Conservation (phyloP, 2,329 filamentous ascomycete genomes). For the Gaeumannomyces sp. region DNA sequence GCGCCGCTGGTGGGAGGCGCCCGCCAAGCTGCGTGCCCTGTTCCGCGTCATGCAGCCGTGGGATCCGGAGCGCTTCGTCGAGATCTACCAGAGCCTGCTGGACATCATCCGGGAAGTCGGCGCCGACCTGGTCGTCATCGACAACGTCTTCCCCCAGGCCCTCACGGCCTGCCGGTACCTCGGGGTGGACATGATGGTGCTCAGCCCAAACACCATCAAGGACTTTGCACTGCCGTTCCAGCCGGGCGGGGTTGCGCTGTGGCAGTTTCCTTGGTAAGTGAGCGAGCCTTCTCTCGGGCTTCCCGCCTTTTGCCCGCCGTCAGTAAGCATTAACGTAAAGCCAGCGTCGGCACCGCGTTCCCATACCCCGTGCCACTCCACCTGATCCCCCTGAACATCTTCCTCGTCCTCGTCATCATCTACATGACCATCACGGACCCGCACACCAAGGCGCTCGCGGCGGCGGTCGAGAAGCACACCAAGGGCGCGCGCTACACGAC, state of each 20-base stretch:
- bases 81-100: conserved; percentile 30
- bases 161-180: conserved; percentile 34
- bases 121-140: conserved; percentile 35
- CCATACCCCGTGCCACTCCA: conserved; percentile 38
- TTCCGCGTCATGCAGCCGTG: conserved; percentile 26
- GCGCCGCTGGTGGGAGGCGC: background rate
- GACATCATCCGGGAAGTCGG: conserved; percentile 30
- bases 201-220: conserved; percentile 25
- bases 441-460: conserved; percentile 4
- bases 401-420: conserved; percentile 16
- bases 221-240: conserved; percentile 33
- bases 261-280: conserved; percentile 32
- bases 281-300: conserved; percentile 15
- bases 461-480: background rate
- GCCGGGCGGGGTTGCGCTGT: conserved; percentile 29
- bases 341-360: conserved; percentile 33
- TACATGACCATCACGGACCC: conserved; percentile 13
- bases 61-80: conserved; percentile 32
- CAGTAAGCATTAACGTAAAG: conserved; percentile 19
- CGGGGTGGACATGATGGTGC: conserved; percentile 22
- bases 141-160: conserved; percentile 37
- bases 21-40: background rate
- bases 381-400: conserved; percentile 34
- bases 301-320: background rate
- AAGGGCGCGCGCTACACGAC: background rate